Evolutionary conservation across 1,284 basidiomycete genomes (phyloP).

Genomic region (Xanthoconium separans): DNA sequence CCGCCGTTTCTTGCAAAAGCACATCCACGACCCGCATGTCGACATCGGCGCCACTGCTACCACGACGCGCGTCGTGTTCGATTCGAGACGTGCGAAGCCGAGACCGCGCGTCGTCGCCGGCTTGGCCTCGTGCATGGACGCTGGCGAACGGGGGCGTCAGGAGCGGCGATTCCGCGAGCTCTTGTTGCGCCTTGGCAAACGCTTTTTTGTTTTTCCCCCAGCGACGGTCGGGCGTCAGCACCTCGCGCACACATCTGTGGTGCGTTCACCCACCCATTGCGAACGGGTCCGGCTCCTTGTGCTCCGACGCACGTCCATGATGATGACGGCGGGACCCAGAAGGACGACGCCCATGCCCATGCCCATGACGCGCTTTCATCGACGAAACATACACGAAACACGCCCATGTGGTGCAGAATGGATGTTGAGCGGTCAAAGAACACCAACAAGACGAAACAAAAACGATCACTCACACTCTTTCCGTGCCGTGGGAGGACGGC

Average conservation of each 20-base stretch:
- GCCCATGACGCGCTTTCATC: constrained; percentile 13
- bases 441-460: neutral
- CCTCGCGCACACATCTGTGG: neutral
- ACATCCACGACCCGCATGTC: constrained; percentile 12
- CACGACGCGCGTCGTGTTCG: neutral
- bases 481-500: constrained; percentile 5
- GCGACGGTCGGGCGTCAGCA: neutral
- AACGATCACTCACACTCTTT: constrained; percentile 19
- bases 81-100: neutral
- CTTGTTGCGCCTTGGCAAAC: constrained; percentile 17
- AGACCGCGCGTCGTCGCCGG: neutral
- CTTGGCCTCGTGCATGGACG: neutral
- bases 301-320: constrained; percentile 5
- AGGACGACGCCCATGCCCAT: constrained; percentile 1
- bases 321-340: constrained; percentile 17
- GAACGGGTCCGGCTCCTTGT: constrained; percentile 18
- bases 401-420: neutral
- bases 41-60: neutral
- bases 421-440: neutral
- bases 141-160: constrained; percentile 1
- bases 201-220: constrained; percentile 11
- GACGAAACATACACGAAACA: neutral
- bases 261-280: constrained; percentile 16
- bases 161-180: constrained; percentile 8
- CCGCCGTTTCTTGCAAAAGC: constrained; percentile 18